Base-by-base conservation (phyloP, 164 flowering plant species). In the Vitis riparia region DNA sequence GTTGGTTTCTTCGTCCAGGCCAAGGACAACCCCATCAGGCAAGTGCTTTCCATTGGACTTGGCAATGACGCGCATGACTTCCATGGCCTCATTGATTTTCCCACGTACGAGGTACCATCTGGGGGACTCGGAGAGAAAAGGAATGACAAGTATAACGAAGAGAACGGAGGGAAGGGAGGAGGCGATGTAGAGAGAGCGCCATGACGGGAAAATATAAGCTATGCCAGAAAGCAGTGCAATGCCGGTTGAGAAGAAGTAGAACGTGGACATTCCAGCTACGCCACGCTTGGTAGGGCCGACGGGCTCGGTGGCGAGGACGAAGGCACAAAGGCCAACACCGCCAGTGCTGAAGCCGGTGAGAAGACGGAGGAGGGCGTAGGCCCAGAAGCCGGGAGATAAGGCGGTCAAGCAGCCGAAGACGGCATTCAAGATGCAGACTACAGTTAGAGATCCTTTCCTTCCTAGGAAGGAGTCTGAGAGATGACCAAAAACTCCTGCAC, bases 401-500 rank as follows among this genome's bases (percentile, higher is more conserved):
- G 99, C 89, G 0, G 99, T 94, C 37, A 87, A 69, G 75, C 80
- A 81, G 2, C 99, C 97, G 17, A 89, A 87, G 59, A 90, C 47
- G 23, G 91, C 78, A 59, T 89, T 94, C 64, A 91, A 2, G 32
- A 84, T 61, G 73, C 97, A 92, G 0, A 91, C 94, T 0, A 82
- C 72, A 7, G 79, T 83, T 37, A 94, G 76, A 0, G 97, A 87
- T 11, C 98, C 98, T 80, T 89, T 92, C 78, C 99, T 79, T 66
- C 99, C 97, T 1, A 92, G 75, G 61, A 73, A 81, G 0, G 97
- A 92, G 75, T 94, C 99, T 9, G 97, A 92, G 9, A 94, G 90
- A 79, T 94, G 99, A 10, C 99, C 97, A 57, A 92, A 92, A 16
- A 84, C 71, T 52, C 97, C 98, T 1, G 99, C 97, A 69, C 99